Evolutionary conservation across 2,329 filamentous ascomycete species (phyloP).

Genomic region (Trichoderma sp.): DNA sequence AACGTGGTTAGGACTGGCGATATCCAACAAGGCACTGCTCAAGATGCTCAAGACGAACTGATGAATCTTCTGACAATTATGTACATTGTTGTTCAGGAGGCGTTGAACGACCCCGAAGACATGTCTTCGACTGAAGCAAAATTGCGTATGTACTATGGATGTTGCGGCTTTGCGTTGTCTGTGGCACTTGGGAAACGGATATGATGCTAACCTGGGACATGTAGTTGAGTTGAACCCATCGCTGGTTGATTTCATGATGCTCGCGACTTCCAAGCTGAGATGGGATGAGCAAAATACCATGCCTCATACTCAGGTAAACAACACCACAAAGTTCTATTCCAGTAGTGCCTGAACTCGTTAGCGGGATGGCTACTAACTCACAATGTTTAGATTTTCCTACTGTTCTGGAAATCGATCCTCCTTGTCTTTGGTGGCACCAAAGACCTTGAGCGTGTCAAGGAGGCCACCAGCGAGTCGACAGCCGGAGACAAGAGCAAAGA

Average conservation of each 20-base stretch:
- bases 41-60: conserved; percentile 57
- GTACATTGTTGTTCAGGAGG: conserved; percentile 58
- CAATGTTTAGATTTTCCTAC: conserved; percentile 64
- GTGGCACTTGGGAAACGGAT: neutral
- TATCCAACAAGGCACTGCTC: conserved; percentile 41
- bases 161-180: neutral
- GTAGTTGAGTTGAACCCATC: conserved; percentile 60
- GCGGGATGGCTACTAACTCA: conserved; percentile 20
- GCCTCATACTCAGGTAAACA: conserved; percentile 60
- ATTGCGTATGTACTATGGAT: conserved; percentile 44
- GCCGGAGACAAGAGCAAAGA: conserved; percentile 63
- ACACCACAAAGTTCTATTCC: neutral
- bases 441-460: conserved; percentile 71
- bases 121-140: conserved; percentile 46
- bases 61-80: conserved; percentile 62
- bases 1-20: conserved; percentile 46
- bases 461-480: conserved; percentile 60
- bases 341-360: conserved; percentile 10
- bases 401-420: conserved; percentile 90
- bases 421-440: conserved; percentile 77
- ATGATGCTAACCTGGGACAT: conserved; percentile 23
- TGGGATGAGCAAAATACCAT: conserved; percentile 66
- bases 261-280: conserved; percentile 63
- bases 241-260: conserved; percentile 69
- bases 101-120: conserved; percentile 49